These are phyloP conservation scores for Mallotus nudiflorus DNA, from an alignment of 345 rosid genomes.

Conservation along the genomic window DNA sequence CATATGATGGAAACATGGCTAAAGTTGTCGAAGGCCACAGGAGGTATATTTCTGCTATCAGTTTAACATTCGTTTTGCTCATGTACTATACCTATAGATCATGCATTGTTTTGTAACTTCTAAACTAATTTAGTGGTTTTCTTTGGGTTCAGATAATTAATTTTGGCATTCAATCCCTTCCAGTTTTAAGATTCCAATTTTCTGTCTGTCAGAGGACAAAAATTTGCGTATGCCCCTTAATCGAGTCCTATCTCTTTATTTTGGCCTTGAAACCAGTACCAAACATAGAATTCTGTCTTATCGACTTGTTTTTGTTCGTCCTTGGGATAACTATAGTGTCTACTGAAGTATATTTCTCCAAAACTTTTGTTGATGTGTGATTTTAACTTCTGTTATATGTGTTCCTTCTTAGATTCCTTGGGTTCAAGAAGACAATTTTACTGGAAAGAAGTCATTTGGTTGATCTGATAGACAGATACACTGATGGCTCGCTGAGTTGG, in stretches of 20 bases:
- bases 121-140: constrained; percentile 1
- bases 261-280: constrained; percentile 12
- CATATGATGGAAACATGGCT: constrained; percentile 99
- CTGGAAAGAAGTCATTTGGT: constrained; percentile 76
- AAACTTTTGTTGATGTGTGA: not conserved
- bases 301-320: not conserved
- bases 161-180: constrained; percentile 14
- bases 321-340: not conserved
- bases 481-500: constrained; percentile 62
- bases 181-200: constrained; percentile 7
- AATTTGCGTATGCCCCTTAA: constrained; percentile 10
- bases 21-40: constrained; percentile 99
- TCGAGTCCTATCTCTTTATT: constrained; percentile 5
- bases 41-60: constrained; percentile 44
- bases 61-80: not conserved
- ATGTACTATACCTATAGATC: not conserved
- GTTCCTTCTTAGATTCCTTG: constrained; percentile 54
- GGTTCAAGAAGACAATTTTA: constrained; percentile 82
- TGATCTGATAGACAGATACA: constrained; percentile 76
- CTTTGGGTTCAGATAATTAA: constrained; percentile 21
- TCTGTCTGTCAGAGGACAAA: constrained; percentile 11
- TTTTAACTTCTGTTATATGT: not conserved
- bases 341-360: not conserved
- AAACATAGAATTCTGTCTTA: not conserved
- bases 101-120: not conserved